Conservation (phyloP, 352 stramenopile genomes). For the Phytopythium chamaehyphon region DNA sequence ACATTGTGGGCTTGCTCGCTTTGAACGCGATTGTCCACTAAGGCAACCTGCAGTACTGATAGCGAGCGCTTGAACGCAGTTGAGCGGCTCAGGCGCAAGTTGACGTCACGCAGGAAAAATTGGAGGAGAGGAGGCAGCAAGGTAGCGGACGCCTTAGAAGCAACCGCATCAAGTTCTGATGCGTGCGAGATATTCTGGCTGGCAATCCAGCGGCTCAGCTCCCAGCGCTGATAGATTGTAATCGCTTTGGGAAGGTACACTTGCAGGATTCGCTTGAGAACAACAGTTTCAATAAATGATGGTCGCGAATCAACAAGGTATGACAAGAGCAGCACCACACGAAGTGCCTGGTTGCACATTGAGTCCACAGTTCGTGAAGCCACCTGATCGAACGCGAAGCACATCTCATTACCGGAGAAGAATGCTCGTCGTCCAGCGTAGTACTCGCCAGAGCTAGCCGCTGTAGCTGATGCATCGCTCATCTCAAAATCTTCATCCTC, state of each 20-base stretch:
- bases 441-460: conserved; percentile 16
- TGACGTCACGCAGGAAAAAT: conserved; percentile 59
- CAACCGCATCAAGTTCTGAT: conserved; percentile 35
- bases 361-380: conserved; percentile 53
- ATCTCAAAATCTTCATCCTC: conserved; percentile 33
- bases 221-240: conserved; percentile 66
- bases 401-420: conserved; percentile 51
- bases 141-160: conserved; percentile 39
- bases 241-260: conserved; percentile 56
- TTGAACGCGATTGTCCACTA: conserved; percentile 31
- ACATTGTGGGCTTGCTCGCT: conserved; percentile 55
- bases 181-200: conserved; percentile 49
- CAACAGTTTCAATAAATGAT: conserved; percentile 39
- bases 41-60: conserved; percentile 33
- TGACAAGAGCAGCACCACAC: conserved; percentile 59
- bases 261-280: conserved; percentile 36
- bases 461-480: conserved; percentile 13
- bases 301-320: conserved; percentile 58
- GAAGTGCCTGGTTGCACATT: conserved; percentile 56
- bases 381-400: conserved; percentile 59
- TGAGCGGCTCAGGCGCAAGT: conserved; percentile 43
- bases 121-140: conserved; percentile 58
- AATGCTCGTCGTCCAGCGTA: conserved; percentile 24
- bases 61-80: conserved; percentile 47
- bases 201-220: conserved; percentile 55